Conservation (phyloP, 192 early-diverging fungal genomes). For the Diversispora epigaea region DNA sequence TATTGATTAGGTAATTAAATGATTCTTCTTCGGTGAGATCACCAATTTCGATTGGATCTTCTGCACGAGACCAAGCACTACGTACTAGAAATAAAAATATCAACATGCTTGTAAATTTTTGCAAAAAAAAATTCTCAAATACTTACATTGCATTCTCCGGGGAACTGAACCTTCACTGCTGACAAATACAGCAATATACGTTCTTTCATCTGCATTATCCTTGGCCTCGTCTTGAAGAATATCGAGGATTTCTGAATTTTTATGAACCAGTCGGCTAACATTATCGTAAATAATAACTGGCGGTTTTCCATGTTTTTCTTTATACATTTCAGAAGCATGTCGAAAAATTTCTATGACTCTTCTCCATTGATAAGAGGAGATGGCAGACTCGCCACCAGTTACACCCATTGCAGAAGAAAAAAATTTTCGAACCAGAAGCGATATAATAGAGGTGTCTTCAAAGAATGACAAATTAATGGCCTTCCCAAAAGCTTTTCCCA, state of each 20-base stretch:
- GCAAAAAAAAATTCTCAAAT: neutral
- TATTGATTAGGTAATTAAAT: constrained; percentile 16
- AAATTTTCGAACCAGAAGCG: neutral
- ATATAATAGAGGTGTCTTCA: neutral
- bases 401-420: neutral
- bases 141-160: constrained; percentile 25
- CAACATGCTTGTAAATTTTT: neutral
- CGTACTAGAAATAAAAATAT: neutral
- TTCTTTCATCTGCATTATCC: constrained; percentile 14
- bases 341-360: constrained; percentile 9
- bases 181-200: constrained; percentile 29
- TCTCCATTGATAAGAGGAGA: neutral
- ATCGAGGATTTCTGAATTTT: neutral
- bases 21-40: constrained; percentile 27
- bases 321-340: neutral
- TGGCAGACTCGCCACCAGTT: neutral
- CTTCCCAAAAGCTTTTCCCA: neutral
- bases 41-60: constrained; percentile 11
- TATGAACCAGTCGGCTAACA: neutral
- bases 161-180: constrained; percentile 28
- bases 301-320: constrained; percentile 3
- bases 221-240: constrained; percentile 32
- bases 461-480: constrained; percentile 4
- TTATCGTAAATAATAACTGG: constrained; percentile 14
- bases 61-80: constrained; percentile 21